phyloP scores from a whole-genome alignment of 1,284 basidiomycete genomes.

The Leucoagaricus sp. region DNA sequence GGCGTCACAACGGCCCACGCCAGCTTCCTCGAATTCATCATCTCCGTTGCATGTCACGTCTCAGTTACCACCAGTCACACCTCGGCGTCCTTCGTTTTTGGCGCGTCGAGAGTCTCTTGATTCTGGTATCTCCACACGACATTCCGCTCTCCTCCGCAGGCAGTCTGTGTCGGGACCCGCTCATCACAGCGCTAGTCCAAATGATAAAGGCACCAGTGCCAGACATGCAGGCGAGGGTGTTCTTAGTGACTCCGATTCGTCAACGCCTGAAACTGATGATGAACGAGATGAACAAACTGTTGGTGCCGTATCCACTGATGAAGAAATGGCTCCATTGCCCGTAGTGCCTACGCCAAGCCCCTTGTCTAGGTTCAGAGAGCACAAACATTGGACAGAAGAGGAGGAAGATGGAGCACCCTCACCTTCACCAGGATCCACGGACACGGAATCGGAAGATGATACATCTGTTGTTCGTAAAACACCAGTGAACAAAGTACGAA shows the following conservation, averaged over 20 bases:
- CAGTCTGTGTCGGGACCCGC: constrained; percentile 12
- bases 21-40: constrained; percentile 58
- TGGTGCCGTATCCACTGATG: constrained; percentile 25
- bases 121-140: constrained; percentile 24
- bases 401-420: constrained; percentile 36
- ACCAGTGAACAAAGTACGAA: too few relatives aligned
- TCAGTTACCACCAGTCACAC: constrained; percentile 43
- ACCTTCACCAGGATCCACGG: constrained; percentile 45
- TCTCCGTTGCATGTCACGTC: constrained; percentile 52
- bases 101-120: constrained; percentile 39
- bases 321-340: constrained; percentile 24
- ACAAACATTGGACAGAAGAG: constrained; percentile 51
- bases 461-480: too few relatives aligned
- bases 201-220: constrained; percentile 38
- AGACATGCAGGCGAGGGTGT: constrained; percentile 75
- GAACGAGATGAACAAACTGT: constrained; percentile 22
- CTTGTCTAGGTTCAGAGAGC: constrained; percentile 55
- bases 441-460: constrained; percentile 46
- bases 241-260: constrained; percentile 73
- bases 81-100: constrained; percentile 39
- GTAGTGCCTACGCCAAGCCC: constrained; percentile 57
- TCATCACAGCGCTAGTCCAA: constrained; percentile 35
- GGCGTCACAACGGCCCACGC: constrained; percentile 41
- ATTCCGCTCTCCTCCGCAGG: neutral
- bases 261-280: constrained; percentile 20